Conservation (phyloP, 2,329 filamentous ascomycete genomes). For the Alternaria burnsii region DNA sequence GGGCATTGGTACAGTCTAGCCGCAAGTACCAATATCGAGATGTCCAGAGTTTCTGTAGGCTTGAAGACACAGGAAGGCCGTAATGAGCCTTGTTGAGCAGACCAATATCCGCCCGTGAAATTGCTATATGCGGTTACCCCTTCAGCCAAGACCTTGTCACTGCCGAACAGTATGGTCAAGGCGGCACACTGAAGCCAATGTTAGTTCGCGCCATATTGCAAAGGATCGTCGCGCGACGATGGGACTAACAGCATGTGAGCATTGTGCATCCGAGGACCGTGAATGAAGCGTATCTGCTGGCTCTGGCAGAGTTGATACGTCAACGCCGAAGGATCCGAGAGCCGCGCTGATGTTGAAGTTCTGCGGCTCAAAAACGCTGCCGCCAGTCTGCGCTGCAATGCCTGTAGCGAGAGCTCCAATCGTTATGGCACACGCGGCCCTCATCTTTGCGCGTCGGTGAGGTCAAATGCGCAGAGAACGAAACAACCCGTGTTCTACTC, state of each 20-base stretch:
- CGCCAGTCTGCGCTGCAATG: background rate
- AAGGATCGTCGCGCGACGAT: background rate
- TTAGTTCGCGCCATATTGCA: background rate
- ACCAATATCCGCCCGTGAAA: constrained; percentile 29
- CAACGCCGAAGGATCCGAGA: constrained; percentile 5
- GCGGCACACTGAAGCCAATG: constrained; percentile 21
- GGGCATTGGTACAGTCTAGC: constrained; percentile 30
- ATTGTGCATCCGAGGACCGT: background rate
- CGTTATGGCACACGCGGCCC: background rate
- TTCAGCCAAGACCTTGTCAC: constrained; percentile 15
- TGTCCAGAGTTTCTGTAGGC: constrained; percentile 16
- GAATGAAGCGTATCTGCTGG: background rate
- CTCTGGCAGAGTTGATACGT: constrained; percentile 1
- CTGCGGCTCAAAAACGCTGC: constrained; percentile 2
- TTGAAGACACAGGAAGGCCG: constrained; percentile 36
- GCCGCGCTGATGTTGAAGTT: constrained; percentile 11
- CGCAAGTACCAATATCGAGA: constrained; percentile 23
- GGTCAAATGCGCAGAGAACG: background rate
- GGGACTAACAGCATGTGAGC: constrained; percentile 2
- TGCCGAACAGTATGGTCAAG: constrained; percentile 23
- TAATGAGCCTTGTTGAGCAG: constrained; percentile 31
- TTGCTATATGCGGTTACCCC: constrained; percentile 13
- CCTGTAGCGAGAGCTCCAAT: background rate
- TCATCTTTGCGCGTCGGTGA: background rate
- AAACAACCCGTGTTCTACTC: background rate